These are phyloP conservation scores for Suhomyces vadensis DNA, from an alignment of 805 yeast genomes.

Conservation along the genomic window DNA sequence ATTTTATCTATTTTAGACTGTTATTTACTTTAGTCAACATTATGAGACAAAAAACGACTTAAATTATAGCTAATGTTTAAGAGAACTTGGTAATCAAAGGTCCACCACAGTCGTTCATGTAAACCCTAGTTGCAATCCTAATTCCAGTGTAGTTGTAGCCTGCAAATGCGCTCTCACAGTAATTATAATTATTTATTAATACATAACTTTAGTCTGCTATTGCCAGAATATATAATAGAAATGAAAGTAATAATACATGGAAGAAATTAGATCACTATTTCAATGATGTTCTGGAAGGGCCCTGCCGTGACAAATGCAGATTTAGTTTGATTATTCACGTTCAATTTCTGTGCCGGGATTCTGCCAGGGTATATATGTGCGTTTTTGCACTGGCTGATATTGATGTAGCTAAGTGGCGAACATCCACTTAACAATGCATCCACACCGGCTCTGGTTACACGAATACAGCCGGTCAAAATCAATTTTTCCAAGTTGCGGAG, in stretches of 20 bases:
- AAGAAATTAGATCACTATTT: constrained; percentile 47
- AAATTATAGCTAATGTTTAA: too few relatives aligned
- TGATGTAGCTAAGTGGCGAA: constrained; percentile 50
- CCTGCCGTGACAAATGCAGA: constrained; percentile 60
- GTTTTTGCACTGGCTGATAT: constrained; percentile 72
- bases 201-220: too few relatives aligned
- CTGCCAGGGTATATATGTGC: constrained; percentile 63
- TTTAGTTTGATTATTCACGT: constrained; percentile 51
- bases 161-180: too few relatives aligned
- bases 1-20: too few relatives aligned
- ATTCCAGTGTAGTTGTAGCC: too few relatives aligned
- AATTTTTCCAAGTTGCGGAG: constrained; percentile 50
- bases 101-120: too few relatives aligned
- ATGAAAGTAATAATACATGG: background rate
- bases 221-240: background rate
- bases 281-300: constrained; percentile 54
- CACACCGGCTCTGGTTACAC: constrained; percentile 77
- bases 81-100: too few relatives aligned
- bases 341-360: constrained; percentile 56
- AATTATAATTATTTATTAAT: too few relatives aligned
- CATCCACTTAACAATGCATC: constrained; percentile 64
- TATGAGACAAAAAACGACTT: too few relatives aligned
- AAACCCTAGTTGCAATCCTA: too few relatives aligned
- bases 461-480: constrained; percentile 64
- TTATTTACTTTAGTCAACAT: too few relatives aligned